Percentiles rank a stretch among this genome's conserved stretches.
These are phyloP conservation scores for Chloranthus sessilifolius DNA, from an alignment of 164 flowering plant genomes.

Conservation along the genomic window DNA sequence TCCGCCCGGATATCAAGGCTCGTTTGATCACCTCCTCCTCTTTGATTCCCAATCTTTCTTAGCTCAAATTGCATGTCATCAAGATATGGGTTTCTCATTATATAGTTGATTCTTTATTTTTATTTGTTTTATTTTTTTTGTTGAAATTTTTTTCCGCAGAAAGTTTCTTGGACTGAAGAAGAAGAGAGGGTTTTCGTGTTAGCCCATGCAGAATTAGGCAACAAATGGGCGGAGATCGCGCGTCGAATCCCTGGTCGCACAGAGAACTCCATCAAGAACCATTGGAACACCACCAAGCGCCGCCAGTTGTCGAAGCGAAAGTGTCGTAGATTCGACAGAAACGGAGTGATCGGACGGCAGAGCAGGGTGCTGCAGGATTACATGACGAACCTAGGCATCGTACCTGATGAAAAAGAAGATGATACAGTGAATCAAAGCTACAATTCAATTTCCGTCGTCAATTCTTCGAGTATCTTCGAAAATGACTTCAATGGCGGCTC, in stretches of 20 bases:
- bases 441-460: no score
- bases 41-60: neutral
- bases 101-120: no score
- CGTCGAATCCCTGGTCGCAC: conserved; percentile 10
- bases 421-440: no score
- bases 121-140: no score
- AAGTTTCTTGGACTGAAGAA: conserved; percentile 13
- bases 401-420: neutral
- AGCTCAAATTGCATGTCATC: conserved; percentile 5
- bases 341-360: neutral
- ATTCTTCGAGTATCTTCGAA: no score
- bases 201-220: conserved; percentile 13
- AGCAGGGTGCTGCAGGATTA: conserved; percentile 14
- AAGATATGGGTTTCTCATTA: no score
- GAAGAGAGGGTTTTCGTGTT: conserved; percentile 7
- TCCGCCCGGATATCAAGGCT: conserved; percentile 47
- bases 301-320: conserved; percentile 11
- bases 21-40: no score
- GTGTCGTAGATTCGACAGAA: neutral
- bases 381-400: conserved; percentile 5
- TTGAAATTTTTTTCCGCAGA: conserved; percentile 5
- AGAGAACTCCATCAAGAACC: conserved; percentile 15
- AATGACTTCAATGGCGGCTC: no score
- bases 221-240: conserved; percentile 16
- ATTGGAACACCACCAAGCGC: conserved; percentile 13